phyloP scores from a whole-genome alignment of 257 asterid species.

The Ajuga chamaepitys region DNA sequence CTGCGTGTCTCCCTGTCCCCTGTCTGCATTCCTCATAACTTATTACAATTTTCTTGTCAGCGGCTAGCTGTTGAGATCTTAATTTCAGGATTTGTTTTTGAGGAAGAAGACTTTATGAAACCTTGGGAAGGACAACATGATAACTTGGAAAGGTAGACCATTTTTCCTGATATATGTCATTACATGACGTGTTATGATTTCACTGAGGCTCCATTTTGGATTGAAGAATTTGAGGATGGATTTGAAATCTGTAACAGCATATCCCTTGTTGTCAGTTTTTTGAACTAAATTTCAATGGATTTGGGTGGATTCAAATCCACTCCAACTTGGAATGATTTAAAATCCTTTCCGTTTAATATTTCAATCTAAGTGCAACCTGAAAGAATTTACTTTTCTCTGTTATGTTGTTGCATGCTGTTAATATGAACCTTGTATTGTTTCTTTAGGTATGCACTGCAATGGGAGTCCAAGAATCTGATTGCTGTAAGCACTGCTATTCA shows the following conservation, averaged over 20 bases:
- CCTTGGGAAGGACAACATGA: slow-evolving; percentile 81
- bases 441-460: slow-evolving; percentile 74
- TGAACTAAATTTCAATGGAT: no score
- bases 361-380: no score
- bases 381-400: no score
- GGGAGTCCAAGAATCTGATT: slow-evolving; percentile 89
- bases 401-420: not conserved
- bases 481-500: slow-evolving; percentile 95
- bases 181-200: not conserved
- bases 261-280: no score
- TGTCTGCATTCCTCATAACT: not conserved
- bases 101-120: slow-evolving; percentile 69
- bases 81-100: slow-evolving; percentile 82
- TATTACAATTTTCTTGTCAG: slow-evolving; percentile 23
- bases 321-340: no score
- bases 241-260: no score
- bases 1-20: not conserved
- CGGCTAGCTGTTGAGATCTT: slow-evolving; percentile 85
- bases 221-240: no score
- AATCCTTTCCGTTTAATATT: no score
- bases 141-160: slow-evolving; percentile 70
- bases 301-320: no score
- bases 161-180: not conserved
- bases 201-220: no score
- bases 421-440: slow-evolving; percentile 22